Evolutionary conservation across 2,329 filamentous ascomycete species (phyloP).

Genomic region (Harringtonia aguacate): DNA sequence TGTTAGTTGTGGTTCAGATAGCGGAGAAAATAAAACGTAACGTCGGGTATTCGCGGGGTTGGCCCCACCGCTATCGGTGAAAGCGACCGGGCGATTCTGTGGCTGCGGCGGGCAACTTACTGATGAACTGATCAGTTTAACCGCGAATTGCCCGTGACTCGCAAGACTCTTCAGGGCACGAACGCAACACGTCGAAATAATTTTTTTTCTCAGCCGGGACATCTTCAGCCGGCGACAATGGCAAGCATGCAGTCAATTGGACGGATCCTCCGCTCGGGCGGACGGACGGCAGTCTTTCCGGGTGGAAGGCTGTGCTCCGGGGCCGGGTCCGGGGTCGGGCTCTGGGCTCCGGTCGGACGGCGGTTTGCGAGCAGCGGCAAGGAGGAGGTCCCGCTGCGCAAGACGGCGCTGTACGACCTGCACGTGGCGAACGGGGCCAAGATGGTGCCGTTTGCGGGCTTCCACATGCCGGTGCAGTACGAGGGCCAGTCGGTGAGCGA

Average conservation of each 20-base stretch:
- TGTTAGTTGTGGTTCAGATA: too few species aligned
- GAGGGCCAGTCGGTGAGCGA: conserved; percentile 63
- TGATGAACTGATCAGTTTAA: too few species aligned
- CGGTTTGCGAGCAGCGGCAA: neutral
- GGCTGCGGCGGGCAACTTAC: too few species aligned
- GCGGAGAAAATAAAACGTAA: too few species aligned
- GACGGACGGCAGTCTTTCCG: neutral
- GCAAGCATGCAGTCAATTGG: neutral
- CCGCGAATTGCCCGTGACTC: too few species aligned
- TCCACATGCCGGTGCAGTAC: conserved; percentile 89
- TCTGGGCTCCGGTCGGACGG: neutral
- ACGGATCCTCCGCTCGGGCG: neutral
- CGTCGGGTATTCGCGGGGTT: too few species aligned
- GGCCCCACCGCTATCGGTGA: too few species aligned
- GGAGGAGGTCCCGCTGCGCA: conserved; percentile 12
- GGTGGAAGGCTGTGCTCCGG: neutral
- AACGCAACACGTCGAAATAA: too few species aligned
- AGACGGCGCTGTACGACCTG: conserved; percentile 25
- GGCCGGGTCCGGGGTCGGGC: too few species aligned
- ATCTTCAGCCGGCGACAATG: neutral
- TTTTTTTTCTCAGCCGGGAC: too few species aligned
- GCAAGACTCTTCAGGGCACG: too few species aligned
- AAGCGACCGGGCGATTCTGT: too few species aligned
- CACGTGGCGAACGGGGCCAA: conserved; percentile 64
- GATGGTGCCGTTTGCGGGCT: conserved; percentile 95